These are phyloP conservation scores for Eimeria brunetti DNA, from an alignment of 169 alveolate genomes.

Conservation along the genomic window DNA sequence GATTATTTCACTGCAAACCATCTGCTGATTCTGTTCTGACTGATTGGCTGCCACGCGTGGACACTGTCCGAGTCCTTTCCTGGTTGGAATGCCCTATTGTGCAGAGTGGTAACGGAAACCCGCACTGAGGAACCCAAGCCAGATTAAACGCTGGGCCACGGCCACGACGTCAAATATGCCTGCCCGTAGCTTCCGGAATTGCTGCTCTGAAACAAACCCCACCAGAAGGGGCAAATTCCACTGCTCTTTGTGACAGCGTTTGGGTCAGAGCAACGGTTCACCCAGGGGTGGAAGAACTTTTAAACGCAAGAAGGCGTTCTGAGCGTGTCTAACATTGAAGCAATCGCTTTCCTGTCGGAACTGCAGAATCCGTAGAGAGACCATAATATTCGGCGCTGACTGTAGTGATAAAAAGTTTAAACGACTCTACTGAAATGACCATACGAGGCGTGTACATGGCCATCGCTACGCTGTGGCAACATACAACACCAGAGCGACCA, in stretches of 20 bases:
- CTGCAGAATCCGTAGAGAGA: background rate
- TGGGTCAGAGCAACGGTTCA: too few species aligned
- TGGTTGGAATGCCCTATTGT: background rate
- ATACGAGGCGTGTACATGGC: background rate
- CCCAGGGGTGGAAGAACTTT: background rate
- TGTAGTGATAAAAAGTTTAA: background rate
- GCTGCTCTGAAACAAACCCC: background rate
- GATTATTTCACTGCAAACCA: background rate
- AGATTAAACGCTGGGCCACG: background rate
- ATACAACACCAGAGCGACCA: background rate
- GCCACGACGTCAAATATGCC: background rate
- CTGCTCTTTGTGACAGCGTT: too few species aligned
- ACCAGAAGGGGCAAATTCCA: background rate
- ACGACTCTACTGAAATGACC: background rate
- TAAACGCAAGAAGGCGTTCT: background rate
- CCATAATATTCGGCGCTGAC: background rate
- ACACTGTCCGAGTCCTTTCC: background rate
- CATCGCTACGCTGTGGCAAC: background rate
- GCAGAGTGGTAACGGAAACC: background rate
- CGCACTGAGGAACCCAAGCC: background rate
- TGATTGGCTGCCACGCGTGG: background rate
- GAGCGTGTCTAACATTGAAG: background rate
- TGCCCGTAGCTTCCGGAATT: background rate
- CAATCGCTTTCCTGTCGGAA: background rate
- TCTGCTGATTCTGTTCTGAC: background rate